Evolutionary conservation across 306 rosid species (phyloP).

Genomic region (Alnus rubra): DNA sequence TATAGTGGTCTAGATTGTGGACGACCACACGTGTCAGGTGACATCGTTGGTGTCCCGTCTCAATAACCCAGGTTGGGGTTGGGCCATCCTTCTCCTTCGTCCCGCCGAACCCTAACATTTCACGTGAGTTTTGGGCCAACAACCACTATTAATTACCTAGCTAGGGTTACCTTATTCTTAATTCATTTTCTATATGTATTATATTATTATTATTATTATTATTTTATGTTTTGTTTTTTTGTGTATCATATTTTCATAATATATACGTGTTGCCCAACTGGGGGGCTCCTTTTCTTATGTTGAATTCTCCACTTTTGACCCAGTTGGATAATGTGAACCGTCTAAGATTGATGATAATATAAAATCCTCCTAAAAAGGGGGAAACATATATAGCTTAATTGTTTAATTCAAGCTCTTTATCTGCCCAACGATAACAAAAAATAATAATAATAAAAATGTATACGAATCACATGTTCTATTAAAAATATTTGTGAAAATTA

Average conservation of each 20-base stretch:
- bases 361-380: background rate
- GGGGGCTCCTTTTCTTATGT: background rate
- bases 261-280: background rate
- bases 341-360: background rate
- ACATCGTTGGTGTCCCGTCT: background rate
- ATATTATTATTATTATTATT: background rate
- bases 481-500: too few relatives aligned
- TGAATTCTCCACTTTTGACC: conserved; percentile 13
- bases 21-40: conserved; percentile 31
- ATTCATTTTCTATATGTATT: background rate
- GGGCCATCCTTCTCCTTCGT: conserved; percentile 14
- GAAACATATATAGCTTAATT: background rate
- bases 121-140: conserved; percentile 40
- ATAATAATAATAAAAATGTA: too few relatives aligned
- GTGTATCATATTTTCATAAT: background rate
- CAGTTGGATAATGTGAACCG: background rate
- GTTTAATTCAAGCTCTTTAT: background rate
- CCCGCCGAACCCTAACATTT: background rate
- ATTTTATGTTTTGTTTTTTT: background rate
- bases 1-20: background rate
- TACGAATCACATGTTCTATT: too few relatives aligned
- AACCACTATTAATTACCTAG: background rate
- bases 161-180: background rate
- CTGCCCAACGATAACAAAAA: background rate
- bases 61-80: conserved; percentile 13